Evolutionary conservation across 371 early-diverging fungal species (phyloP).

Genomic region (Zancudomyces culisetae): DNA sequence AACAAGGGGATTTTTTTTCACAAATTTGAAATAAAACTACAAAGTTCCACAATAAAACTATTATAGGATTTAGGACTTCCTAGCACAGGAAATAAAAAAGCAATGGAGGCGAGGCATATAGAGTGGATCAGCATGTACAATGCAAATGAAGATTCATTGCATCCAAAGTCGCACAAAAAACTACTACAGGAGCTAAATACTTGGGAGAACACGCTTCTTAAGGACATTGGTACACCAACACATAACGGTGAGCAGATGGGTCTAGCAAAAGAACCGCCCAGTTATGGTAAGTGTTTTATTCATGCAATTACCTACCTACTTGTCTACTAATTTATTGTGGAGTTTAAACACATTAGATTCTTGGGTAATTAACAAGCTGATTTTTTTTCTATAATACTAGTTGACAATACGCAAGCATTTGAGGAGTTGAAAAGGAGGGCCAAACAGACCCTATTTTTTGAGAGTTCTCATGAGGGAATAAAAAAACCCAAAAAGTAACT

Average conservation of each 20-base stretch:
- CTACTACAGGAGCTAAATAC: conserved; percentile 19
- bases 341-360: neutral
- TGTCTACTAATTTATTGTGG: neutral
- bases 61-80: conserved; percentile 33
- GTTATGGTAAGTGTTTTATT: neutral
- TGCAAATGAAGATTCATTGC: conserved; percentile 35
- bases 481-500: too few relatives aligned
- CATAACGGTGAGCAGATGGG: neutral
- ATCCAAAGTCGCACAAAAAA: conserved; percentile 23
- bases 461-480: too few relatives aligned
- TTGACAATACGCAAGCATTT: neutral
- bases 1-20: too few relatives aligned
- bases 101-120: conserved; percentile 33
- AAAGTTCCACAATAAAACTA: neutral
- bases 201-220: conserved; percentile 22
- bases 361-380: neutral
- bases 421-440: neutral
- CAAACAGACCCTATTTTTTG: neutral
- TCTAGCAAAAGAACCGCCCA: neutral
- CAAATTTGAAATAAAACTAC: neutral
- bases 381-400: neutral
- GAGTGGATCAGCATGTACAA: conserved; percentile 40
- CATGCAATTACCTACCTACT: neutral
- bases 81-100: conserved; percentile 30
- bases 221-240: neutral